phyloP scores from a whole-genome alignment of 768 basidiomycete genomes.

The Mycena alexandri region DNA sequence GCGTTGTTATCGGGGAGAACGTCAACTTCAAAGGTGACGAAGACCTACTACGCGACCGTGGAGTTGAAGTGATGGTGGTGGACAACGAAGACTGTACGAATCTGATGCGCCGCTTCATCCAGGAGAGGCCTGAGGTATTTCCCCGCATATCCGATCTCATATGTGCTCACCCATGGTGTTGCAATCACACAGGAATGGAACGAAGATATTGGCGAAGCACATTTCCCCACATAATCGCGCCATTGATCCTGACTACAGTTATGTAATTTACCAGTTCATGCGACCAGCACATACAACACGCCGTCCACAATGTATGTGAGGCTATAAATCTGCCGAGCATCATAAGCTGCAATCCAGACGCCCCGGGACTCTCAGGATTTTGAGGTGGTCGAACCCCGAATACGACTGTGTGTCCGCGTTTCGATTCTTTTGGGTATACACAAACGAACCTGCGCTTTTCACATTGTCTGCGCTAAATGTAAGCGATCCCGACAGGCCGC shows the following conservation, averaged over 20 bases:
- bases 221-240: too few species aligned
- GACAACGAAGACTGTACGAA: slow-evolving; percentile 64
- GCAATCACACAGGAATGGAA: slow-evolving; percentile 73
- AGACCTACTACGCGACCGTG: slow-evolving; percentile 61
- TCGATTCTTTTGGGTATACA: slow-evolving; percentile 21
- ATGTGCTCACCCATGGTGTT: not conserved
- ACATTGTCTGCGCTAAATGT: slow-evolving; percentile 13
- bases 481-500: not conserved
- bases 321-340: too few species aligned
- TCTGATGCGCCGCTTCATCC: slow-evolving; percentile 70
- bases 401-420: slow-evolving; percentile 24
- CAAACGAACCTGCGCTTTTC: slow-evolving; percentile 17
- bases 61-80: slow-evolving; percentile 67
- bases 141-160: not conserved
- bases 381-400: not conserved
- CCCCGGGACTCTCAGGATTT: too few species aligned
- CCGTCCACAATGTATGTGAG: too few species aligned
- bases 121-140: slow-evolving; percentile 64
- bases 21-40: slow-evolving; percentile 66
- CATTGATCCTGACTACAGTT: too few species aligned
- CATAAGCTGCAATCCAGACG: too few species aligned
- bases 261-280: too few species aligned
- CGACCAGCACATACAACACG: too few species aligned
- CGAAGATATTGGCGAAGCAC: slow-evolving; percentile 69
- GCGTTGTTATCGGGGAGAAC: slow-evolving; percentile 78